Conservation (phyloP, 116 monocot genomes). For the Trichopus zeylanicus region DNA sequence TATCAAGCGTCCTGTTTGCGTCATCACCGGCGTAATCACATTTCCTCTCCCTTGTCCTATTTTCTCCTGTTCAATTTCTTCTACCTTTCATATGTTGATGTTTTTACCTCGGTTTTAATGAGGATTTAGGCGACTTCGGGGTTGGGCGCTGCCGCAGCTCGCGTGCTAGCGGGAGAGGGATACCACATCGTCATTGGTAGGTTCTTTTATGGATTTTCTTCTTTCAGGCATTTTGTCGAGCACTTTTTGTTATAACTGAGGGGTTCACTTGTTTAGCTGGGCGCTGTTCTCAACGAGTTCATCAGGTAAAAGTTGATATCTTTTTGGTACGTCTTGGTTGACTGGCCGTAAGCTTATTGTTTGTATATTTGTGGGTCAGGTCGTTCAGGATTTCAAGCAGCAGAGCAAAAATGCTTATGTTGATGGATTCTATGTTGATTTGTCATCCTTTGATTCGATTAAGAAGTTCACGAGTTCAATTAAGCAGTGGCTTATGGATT, state of each 20-base stretch:
- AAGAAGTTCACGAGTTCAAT: conserved; percentile 60
- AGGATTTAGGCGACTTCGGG: conserved; percentile 71
- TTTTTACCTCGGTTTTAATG: background rate
- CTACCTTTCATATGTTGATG: conserved; percentile 2
- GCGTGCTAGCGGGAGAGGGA: conserved; percentile 42
- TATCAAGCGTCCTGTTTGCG: conserved; percentile 38
- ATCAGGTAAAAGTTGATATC: conserved; percentile 31
- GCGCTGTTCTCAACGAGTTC: conserved; percentile 37
- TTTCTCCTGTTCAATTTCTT: background rate
- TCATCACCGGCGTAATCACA: conserved; percentile 87
- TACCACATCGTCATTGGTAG: conserved; percentile 76
- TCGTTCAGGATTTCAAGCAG: conserved; percentile 51
- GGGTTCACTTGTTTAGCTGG: conserved; percentile 38
- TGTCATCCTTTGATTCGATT: conserved; percentile 64
- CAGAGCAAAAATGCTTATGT: conserved; percentile 28
- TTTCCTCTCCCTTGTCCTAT: conserved; percentile 5
- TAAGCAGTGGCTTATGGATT: conserved; percentile 60
- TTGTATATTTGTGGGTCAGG: conserved; percentile 28
- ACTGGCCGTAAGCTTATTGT: background rate
- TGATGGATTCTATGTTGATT: conserved; percentile 54
- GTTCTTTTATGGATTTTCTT: background rate
- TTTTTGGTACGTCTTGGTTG: background rate
- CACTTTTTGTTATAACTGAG: background rate
- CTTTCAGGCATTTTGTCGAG: background rate
- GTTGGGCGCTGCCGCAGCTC: conserved; percentile 59